Evolutionary conservation across 2,329 filamentous ascomycete genomes (phyloP), one percentile per base, ranked within the genome.

Genomic region (Clonostachys solani): DNA sequence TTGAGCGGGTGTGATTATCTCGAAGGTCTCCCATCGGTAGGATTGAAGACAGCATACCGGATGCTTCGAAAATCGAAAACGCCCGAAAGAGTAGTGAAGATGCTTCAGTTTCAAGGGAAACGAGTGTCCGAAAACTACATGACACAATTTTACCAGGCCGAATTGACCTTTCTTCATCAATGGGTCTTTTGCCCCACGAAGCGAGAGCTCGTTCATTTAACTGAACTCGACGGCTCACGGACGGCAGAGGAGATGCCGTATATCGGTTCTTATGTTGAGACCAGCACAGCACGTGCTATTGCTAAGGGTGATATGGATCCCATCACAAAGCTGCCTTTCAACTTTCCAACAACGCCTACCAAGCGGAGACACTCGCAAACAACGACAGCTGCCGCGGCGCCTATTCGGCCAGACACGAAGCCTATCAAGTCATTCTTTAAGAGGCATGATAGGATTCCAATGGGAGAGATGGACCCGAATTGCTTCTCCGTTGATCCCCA

Each of bases 1-100:
- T 71, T 99, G 50, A 96, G 91, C 61, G 94, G 94, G 8, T 99
- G 94, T 62, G 94, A 99, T 63, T 99, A 99, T 64, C 78, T 97
- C n/a, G 74, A 85, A 3, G 87, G 87, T 49, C 88, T 99, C 51
- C 85, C 83, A 48, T 87, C 87, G 44, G 83, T 99, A 66, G 94
- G 94, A 0, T 67, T 99, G 47, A 97, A 96, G 73, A 97, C 92
- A 6, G 92, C 94, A 1, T 88, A 99, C 66, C 84, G 91, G 41
- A 81, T 94, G 72, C 79, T 99, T 49, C 84, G 92, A 50, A 96
- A 95, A 65, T 82, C 96, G 70, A 96, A 92, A 65, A 89, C 83
- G 1, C 80, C 94, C 6, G 92, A 97, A 45, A 86, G 84, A 49
- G 78, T 95, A 16, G 71, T 99, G 47, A 84, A 84, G 45, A 87